Percentiles rank a stretch among this genome's conserved stretches.
Evolutionary conservation across 768 basidiomycete genomes (phyloP).

Genomic region (Lactifluus hygrophoroides): DNA sequence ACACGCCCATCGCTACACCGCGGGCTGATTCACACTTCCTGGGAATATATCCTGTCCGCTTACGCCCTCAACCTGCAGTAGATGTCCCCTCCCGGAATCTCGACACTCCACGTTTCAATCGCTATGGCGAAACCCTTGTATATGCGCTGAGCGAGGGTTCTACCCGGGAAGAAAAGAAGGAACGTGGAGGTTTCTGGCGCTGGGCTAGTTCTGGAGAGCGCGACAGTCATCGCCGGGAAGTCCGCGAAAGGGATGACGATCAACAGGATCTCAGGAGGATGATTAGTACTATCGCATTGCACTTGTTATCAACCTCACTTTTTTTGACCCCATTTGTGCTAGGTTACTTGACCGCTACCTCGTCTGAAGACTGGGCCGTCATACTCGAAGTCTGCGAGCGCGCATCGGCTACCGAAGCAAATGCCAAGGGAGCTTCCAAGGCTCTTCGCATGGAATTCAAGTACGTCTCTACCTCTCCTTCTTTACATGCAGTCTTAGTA

Average conservation of each 20-base stretch:
- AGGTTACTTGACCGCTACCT: constrained; percentile 71
- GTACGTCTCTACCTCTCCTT: constrained; percentile 30
- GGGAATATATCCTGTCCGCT: not conserved
- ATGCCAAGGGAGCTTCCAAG: constrained; percentile 77
- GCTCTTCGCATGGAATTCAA: constrained; percentile 84
- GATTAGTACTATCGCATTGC: constrained; percentile 45
- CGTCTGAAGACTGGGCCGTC: constrained; percentile 74
- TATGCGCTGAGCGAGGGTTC: constrained; percentile 21
- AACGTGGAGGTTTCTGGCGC: constrained; percentile 50
- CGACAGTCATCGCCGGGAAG: constrained; percentile 34
- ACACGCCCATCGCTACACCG: constrained; percentile 9
- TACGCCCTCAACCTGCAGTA: constrained; percentile 50
- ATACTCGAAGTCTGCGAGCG: constrained; percentile 83
- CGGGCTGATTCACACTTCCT: constrained; percentile 12
- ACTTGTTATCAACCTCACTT: not conserved
- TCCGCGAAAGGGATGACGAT: constrained; percentile 34
- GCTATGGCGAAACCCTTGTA: constrained; percentile 27
- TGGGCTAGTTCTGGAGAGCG: constrained; percentile 24
- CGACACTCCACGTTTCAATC: constrained; percentile 22
- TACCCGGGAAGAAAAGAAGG: constrained; percentile 33
- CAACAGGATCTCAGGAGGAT: constrained; percentile 50
- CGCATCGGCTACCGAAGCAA: constrained; percentile 58
- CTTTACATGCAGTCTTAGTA: not conserved
- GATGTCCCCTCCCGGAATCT: constrained; percentile 18
- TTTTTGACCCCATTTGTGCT: not conserved